Conservation (phyloP, 306 rosid species). For the Cucurbita ficifolia region DNA sequence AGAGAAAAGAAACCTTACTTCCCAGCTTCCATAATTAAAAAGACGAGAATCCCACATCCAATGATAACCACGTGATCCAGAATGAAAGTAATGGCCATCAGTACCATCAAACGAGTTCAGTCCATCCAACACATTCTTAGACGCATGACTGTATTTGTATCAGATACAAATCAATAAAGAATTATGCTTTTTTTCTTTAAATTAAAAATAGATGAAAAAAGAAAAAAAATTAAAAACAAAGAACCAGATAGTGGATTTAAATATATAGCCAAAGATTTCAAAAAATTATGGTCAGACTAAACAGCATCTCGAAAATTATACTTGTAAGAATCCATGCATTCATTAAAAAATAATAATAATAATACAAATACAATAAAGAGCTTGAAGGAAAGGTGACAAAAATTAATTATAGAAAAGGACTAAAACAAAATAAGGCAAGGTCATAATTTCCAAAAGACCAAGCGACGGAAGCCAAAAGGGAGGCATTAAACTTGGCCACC, state of each 20-base stretch:
- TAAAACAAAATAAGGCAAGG: too few relatives aligned
- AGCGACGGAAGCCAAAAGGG: not conserved
- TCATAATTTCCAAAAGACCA: not conserved
- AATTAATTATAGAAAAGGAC: too few relatives aligned
- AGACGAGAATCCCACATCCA: conserved; percentile 99
- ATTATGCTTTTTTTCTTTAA: not conserved
- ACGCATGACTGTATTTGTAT: conserved; percentile 55
- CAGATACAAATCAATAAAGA: conserved; percentile 14
- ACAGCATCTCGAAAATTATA: not conserved
- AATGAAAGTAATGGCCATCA: conserved; percentile 81
- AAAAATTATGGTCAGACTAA: not conserved
- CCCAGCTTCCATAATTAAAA: conserved; percentile 99
- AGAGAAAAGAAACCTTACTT: conserved; percentile 37
- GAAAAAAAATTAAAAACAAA: not conserved
- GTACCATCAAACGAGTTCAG: conserved; percentile 98
- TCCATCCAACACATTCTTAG: conserved; percentile 89
- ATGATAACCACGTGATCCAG: conserved; percentile 95
- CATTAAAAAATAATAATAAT: not conserved
- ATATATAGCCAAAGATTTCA: not conserved
- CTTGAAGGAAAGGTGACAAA: too few relatives aligned
- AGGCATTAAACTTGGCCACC: not conserved
- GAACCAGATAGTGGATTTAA: not conserved
- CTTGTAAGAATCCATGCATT: not conserved
- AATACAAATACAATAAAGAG: too few relatives aligned
- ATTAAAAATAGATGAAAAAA: not conserved